Conservation (phyloP, 306 rosid species). For the Nissolia schottii region DNA sequence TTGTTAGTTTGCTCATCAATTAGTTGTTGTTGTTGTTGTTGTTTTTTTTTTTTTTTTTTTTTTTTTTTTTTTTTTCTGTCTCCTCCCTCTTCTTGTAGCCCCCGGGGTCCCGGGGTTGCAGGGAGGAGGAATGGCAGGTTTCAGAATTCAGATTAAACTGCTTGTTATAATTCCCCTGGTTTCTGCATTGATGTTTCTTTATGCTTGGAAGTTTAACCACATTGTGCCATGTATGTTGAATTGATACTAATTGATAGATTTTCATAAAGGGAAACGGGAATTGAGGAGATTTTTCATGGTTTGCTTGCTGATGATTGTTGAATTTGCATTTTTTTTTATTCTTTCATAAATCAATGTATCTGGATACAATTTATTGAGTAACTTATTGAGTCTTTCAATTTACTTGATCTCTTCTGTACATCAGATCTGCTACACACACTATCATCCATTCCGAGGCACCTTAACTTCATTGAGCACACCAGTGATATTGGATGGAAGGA, state of each 20-base stretch:
- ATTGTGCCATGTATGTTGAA: background rate
- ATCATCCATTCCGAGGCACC: constrained; percentile 39
- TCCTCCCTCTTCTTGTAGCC: constrained; percentile 8
- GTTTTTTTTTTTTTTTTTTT: background rate
- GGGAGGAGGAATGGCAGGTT: constrained; percentile 24
- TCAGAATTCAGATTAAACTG: background rate
- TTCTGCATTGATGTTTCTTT: constrained; percentile 1
- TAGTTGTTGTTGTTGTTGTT: constrained; percentile 6
- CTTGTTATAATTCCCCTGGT: background rate
- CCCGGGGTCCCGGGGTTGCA: too few relatives aligned
- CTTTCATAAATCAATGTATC: too few relatives aligned
- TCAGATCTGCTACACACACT: constrained; percentile 45
- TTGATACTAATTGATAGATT: background rate
- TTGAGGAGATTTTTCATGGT: background rate
- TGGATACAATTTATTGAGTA: too few relatives aligned
- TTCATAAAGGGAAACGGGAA: background rate
- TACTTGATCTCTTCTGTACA: constrained; percentile 4
- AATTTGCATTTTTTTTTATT: too few relatives aligned
- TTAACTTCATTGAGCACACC: constrained; percentile 54
- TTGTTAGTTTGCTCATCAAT: background rate
- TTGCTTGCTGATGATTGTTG: constrained; percentile 2
- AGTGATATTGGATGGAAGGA: constrained; percentile 95
- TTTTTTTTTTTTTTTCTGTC: background rate
- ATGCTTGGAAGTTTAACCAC: background rate
- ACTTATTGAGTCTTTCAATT: background rate